Evolutionary conservation across 177 flowering plant species (phyloP).

Genomic region (Vitis hybrid): DNA sequence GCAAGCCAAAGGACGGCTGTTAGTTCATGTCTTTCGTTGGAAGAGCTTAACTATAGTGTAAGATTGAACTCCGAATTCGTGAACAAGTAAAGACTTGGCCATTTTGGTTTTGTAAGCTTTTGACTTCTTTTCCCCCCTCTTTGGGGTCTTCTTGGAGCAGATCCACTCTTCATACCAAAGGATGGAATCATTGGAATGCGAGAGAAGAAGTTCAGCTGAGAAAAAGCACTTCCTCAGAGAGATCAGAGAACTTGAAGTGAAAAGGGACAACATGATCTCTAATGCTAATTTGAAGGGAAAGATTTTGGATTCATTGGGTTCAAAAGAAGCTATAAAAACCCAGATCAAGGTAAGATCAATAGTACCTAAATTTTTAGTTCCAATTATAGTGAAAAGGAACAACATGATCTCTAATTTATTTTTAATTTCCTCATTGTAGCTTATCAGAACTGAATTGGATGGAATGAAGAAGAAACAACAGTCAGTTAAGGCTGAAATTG

Average conservation of each 20-base stretch:
- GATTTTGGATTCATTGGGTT: constrained; percentile 6
- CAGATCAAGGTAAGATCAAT: constrained; percentile 7
- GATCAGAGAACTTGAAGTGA: neutral
- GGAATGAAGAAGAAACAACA: neutral
- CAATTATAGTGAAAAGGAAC: too few relatives aligned
- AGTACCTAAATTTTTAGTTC: neutral
- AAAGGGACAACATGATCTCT: constrained; percentile 1
- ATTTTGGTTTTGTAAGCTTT: too few relatives aligned
- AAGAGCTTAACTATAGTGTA: neutral
- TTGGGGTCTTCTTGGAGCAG: neutral
- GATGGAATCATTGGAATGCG: too few relatives aligned
- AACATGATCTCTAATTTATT: too few relatives aligned
- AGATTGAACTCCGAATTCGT: neutral
- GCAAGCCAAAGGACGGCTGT: neutral
- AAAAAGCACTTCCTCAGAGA: neutral
- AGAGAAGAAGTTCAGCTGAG: neutral
- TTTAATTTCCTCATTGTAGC: neutral
- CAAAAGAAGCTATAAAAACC: neutral
- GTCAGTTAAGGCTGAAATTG: neutral
- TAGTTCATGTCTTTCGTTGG: neutral
- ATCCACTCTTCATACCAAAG: neutral
- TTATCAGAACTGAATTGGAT: neutral
- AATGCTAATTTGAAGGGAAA: constrained; percentile 11
- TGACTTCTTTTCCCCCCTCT: too few relatives aligned
- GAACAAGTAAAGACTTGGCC: too few relatives aligned